Percentiles rank a stretch among this genome's conserved stretches.
Evolutionary conservation across 441 rosid genomes (phyloP).

Genomic region (Erysimum pusillum): DNA sequence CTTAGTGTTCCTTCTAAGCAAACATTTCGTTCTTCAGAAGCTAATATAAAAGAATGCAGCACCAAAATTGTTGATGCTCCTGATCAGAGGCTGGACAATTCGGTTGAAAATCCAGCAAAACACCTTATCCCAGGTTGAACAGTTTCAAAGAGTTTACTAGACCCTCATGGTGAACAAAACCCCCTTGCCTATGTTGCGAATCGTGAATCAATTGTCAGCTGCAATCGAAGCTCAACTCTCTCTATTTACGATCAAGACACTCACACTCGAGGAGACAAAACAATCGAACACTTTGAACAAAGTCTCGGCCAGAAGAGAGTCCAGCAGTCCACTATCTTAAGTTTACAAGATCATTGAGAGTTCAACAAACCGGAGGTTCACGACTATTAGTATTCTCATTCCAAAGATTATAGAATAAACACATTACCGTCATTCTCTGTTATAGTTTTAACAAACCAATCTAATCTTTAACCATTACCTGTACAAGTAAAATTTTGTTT

Average conservation of each 20-base stretch:
- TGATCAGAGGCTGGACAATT: neutral
- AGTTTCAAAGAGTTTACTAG: neutral
- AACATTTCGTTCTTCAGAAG: neutral
- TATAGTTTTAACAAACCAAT: neutral
- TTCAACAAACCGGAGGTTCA: neutral
- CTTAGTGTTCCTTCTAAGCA: neutral
- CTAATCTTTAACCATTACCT: neutral
- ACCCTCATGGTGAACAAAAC: neutral
- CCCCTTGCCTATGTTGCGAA: neutral
- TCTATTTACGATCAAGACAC: neutral
- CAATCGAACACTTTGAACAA: neutral
- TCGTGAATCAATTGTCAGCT: neutral
- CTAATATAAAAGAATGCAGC: constrained; percentile 20
- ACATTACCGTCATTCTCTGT: too few relatives aligned
- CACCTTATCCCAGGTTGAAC: neutral
- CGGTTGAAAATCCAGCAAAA: neutral
- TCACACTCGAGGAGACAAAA: neutral
- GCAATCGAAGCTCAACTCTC: neutral
- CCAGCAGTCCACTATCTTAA: neutral
- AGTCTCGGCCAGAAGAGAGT: neutral
- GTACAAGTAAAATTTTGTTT: neutral
- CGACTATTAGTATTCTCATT: neutral
- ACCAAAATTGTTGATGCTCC: neutral
- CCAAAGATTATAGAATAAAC: neutral
- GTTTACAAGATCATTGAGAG: neutral